Conservation (phyloP, 2,329 filamentous ascomycete genomes). For the Zymoseptoria ardabiliae region DNA sequence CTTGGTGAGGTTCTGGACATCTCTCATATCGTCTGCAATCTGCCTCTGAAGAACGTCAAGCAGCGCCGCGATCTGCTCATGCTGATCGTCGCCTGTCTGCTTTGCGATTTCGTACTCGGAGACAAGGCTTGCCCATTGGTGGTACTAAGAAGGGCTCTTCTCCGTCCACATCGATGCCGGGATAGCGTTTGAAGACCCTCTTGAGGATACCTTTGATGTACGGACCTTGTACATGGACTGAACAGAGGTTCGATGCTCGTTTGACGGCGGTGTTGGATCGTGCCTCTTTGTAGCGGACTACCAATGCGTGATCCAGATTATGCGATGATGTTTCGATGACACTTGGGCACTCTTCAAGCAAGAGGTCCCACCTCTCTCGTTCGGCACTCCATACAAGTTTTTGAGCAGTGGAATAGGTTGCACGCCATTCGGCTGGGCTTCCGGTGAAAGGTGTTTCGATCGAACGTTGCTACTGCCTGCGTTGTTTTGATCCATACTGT, state of each 20-base stretch:
- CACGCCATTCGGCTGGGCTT: no score
- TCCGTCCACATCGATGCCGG: slow-evolving; percentile 11
- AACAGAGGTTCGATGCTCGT: slow-evolving; percentile 4
- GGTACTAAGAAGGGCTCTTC: slow-evolving; percentile 11
- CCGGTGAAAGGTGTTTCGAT: no score
- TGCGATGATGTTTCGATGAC: slow-evolving; percentile 2
- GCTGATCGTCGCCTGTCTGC: slow-evolving; percentile 1
- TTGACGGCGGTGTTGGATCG: slow-evolving; percentile 4
- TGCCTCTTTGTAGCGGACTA: slow-evolving; percentile 8
- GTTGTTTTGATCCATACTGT: no score
- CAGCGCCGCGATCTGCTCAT: slow-evolving; percentile 7
- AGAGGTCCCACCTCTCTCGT: slow-evolving; percentile 12
- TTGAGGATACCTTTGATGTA: slow-evolving; percentile 8
- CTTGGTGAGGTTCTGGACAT: slow-evolving; percentile 6
- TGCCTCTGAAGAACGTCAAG: slow-evolving; percentile 5
- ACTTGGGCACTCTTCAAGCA: slow-evolving; percentile 9
- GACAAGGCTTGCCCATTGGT: slow-evolving; percentile 8
- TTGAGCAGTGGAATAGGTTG: slow-evolving; percentile 4
- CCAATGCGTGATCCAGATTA: slow-evolving; percentile 7
- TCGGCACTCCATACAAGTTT: slow-evolving; percentile 9
- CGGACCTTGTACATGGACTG: slow-evolving; percentile 11
- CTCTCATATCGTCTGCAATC: slow-evolving; percentile 4
- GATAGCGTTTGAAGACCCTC: slow-evolving; percentile 9
- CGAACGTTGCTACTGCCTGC: no score
- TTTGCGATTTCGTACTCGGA: slow-evolving; percentile 5